Conservation (phyloP, 768 basidiomycete species). For the Lactifluus volemus region DNA sequence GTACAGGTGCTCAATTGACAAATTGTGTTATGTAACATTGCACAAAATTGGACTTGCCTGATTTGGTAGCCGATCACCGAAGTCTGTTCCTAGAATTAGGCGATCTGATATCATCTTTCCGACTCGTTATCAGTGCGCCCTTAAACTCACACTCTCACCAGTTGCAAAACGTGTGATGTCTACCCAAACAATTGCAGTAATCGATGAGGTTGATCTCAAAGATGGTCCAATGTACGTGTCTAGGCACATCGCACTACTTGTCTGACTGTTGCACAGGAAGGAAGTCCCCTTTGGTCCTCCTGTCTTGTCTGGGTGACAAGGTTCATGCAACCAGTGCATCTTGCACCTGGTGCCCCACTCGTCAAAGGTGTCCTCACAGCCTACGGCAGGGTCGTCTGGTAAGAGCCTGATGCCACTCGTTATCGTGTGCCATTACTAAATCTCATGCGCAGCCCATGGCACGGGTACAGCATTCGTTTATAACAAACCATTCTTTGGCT, state of each 20-base stretch:
- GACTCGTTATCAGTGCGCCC: not conserved
- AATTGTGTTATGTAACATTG: too few species aligned
- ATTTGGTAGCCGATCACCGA: too few species aligned
- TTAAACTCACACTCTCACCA: not conserved
- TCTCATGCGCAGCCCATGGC: slow-evolving; percentile 56
- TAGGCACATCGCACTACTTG: not conserved
- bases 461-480: slow-evolving; percentile 43
- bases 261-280: slow-evolving; percentile 46
- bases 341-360: slow-evolving; percentile 83
- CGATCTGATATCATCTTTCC: not conserved
- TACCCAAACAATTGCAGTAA: slow-evolving; percentile 39
- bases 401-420: slow-evolving; percentile 21
- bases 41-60: too few species aligned
- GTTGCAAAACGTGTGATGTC: slow-evolving; percentile 24
- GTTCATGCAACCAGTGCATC: slow-evolving; percentile 73
- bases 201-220: slow-evolving; percentile 37
- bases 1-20: too few species aligned
- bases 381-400: slow-evolving; percentile 77
- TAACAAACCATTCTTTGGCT: not conserved
- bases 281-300: slow-evolving; percentile 73
- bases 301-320: slow-evolving; percentile 68
- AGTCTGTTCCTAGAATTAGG: not conserved
- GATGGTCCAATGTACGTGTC: slow-evolving; percentile 46
- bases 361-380: slow-evolving; percentile 72
- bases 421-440: slow-evolving; percentile 1